A percentile compares a stretch with the other conserved stretches of the same genome.
Conservation (phyloP, 768 basidiomycete species). For the Suillus subaureus region DNA sequence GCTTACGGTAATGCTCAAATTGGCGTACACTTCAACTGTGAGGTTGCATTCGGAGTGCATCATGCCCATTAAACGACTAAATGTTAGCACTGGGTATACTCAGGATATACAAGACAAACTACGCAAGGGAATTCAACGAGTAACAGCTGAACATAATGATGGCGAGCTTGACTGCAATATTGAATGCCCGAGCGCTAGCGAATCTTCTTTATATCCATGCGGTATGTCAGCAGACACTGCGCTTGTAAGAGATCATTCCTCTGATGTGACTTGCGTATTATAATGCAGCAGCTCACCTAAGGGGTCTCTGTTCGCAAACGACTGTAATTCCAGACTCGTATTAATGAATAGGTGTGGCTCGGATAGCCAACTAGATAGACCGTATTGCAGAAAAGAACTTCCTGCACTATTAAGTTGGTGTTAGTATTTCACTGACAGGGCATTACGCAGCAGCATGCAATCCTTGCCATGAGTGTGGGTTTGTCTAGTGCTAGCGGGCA, state of each 20-base stretch:
- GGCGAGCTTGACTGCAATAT: constrained; percentile 35
- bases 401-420: background rate
- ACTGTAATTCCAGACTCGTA: background rate
- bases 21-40: background rate
- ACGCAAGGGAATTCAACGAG: constrained; percentile 38
- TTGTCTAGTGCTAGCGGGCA: background rate
- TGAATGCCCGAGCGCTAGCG: constrained; percentile 25
- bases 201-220: constrained; percentile 46
- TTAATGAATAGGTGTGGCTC: background rate
- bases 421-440: background rate
- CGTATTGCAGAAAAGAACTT: background rate
- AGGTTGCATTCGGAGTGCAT: background rate
- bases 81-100: background rate
- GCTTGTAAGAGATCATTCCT: constrained; percentile 29
- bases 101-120: constrained; percentile 40
- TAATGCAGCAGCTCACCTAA: background rate
- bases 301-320: background rate
- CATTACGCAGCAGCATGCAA: background rate
- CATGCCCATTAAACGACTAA: background rate
- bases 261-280: background rate
- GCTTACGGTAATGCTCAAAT: background rate
- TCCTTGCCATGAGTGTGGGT: background rate
- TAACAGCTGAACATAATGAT: constrained; percentile 11
- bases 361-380: background rate
- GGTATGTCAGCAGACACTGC: constrained; percentile 47